Evolutionary conservation across 2,329 filamentous ascomycete genomes (phyloP).

Genomic region (Knufia fluminis): DNA sequence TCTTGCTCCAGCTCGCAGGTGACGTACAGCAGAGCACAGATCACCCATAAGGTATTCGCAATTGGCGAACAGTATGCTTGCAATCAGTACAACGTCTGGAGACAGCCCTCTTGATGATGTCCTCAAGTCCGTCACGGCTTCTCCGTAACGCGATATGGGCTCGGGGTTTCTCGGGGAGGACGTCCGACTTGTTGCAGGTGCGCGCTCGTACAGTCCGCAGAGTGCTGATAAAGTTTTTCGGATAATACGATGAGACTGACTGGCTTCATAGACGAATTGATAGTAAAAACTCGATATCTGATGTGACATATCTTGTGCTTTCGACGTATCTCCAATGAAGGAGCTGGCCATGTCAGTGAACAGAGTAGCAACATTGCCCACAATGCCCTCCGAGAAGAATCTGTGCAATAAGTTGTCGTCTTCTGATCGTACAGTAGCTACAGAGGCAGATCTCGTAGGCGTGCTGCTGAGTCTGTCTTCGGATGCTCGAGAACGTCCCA

Average conservation of each 20-base stretch:
- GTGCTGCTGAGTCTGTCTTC: background rate
- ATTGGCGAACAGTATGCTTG: conserved; percentile 5
- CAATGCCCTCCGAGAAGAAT: conserved; percentile 1
- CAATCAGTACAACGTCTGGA: background rate
- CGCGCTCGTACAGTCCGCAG: conserved; percentile 4
- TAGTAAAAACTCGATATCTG: conserved; percentile 2
- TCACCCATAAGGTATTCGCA: conserved; percentile 6
- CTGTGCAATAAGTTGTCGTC: background rate
- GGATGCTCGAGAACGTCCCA: conserved; percentile 26
- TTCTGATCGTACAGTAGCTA: background rate
- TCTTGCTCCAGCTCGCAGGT: conserved; percentile 2
- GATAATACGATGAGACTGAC: conserved; percentile 1
- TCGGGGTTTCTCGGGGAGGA: background rate
- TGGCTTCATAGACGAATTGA: background rate
- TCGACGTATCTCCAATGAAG: background rate
- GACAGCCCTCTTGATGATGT: background rate
- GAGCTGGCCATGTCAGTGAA: conserved; percentile 2
- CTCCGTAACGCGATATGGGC: background rate
- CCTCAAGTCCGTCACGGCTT: conserved; percentile 5
- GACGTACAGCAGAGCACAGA: background rate
- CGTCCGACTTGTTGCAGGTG: background rate
- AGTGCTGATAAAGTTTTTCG: conserved; percentile 1
- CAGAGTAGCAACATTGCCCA: background rate
- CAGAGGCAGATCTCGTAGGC: background rate
- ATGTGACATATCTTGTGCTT: background rate